phyloP scores from a whole-genome alignment of 768 basidiomycete species.

The Xerocomus brunneocitrinus region DNA sequence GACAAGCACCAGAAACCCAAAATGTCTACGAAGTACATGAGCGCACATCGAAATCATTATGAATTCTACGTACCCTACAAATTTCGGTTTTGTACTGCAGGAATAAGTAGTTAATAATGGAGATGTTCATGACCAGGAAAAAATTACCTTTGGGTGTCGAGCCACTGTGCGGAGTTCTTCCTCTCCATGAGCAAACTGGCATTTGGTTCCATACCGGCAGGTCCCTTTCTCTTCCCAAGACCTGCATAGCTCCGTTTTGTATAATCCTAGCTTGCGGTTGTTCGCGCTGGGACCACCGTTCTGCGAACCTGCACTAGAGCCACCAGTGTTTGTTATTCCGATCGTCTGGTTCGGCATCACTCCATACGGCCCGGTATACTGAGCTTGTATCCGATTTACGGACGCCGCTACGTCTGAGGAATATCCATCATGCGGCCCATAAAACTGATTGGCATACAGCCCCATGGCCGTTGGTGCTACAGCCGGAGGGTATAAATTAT shows the following conservation, averaged over 20 bases:
- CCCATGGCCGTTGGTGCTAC: conserved; percentile 45
- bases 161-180: conserved; percentile 81
- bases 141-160: conserved; percentile 80
- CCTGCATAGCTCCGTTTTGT: conserved; percentile 86
- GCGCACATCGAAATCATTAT: not conserved
- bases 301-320: conserved; percentile 24
- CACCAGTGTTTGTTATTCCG: conserved; percentile 40
- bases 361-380: conserved; percentile 52
- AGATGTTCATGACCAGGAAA: not conserved
- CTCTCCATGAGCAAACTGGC: conserved; percentile 91
- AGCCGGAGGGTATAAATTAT: conserved; percentile 49
- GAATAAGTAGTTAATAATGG: conserved; percentile 15
- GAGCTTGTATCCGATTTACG: conserved; percentile 57
- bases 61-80: conserved; percentile 59
- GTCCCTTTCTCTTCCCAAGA: conserved; percentile 92
- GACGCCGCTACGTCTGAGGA: conserved; percentile 51
- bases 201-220: conserved; percentile 83
- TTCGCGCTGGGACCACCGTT: conserved; percentile 74
- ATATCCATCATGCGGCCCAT: conserved; percentile 56
- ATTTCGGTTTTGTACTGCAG: conserved; percentile 89
- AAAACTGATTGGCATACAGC: conserved; percentile 72
- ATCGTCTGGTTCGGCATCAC: conserved; percentile 41
- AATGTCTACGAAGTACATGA: conserved; percentile 56
- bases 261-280: conserved; percentile 84
- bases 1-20: conserved; percentile 91